Evolutionary conservation across 768 basidiomycete genomes (phyloP).

Genomic region (Melanogaster broomeanus): DNA sequence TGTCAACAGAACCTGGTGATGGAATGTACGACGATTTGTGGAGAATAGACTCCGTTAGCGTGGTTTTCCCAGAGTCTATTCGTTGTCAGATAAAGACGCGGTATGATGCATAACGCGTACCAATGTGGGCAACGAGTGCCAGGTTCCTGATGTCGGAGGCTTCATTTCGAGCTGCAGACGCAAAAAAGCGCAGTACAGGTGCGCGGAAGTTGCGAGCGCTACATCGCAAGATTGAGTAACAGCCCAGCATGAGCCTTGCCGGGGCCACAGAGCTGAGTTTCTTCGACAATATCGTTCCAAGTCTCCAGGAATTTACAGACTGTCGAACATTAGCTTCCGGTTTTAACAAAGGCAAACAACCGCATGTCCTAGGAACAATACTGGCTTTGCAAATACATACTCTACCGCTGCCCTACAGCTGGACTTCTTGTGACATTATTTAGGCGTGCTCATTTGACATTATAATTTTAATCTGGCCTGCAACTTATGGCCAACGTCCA

Average conservation of each 20-base stretch:
- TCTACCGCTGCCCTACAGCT: no score
- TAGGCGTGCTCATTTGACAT: neutral
- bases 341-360: slow-evolving; percentile 21
- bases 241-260: slow-evolving; percentile 21
- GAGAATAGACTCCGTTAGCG: slow-evolving; percentile 84
- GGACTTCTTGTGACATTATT: neutral
- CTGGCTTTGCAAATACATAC: no score
- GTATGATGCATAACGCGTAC: slow-evolving; percentile 38
- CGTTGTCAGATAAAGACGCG: slow-evolving; percentile 5
- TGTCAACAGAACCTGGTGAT: slow-evolving; percentile 80
- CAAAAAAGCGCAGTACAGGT: slow-evolving; percentile 15
- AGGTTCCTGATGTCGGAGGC: slow-evolving; percentile 64
- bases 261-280: neutral
- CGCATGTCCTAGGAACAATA: neutral
- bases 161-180: slow-evolving; percentile 31
- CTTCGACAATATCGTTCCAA: neutral
- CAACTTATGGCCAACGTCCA: slow-evolving; percentile 34
- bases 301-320: neutral
- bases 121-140: slow-evolving; percentile 88
- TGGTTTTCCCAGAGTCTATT: slow-evolving; percentile 89
- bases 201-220: neutral
- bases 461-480: neutral
- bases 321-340: neutral
- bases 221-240: slow-evolving; percentile 11
- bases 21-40: slow-evolving; percentile 73